A percentile compares a stretch with the other conserved stretches of the same genome.
Conservation (phyloP, 2,329 filamentous ascomycete genomes). For the Colletotrichum camelliae region DNA sequence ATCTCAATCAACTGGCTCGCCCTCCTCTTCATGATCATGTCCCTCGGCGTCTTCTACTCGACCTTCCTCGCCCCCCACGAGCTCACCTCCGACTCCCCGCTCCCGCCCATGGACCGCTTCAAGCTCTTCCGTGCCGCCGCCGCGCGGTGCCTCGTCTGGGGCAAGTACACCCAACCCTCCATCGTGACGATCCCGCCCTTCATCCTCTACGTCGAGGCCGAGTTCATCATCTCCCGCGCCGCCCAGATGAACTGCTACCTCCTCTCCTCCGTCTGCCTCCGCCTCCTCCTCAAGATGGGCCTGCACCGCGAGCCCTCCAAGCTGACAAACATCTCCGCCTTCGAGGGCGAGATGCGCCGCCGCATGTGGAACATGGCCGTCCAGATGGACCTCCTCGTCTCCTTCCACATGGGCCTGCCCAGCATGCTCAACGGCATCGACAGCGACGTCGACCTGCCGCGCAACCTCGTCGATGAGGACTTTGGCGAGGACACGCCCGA, state of each 20-base stretch:
- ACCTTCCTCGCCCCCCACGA: conserved; percentile 49
- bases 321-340: conserved; percentile 54
- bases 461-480: conserved; percentile 70
- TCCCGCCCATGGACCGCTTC: conserved; percentile 49
- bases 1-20: conserved; percentile 53
- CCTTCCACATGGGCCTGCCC: conserved; percentile 72
- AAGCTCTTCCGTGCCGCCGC: conserved; percentile 53
- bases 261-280: conserved; percentile 53
- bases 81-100: conserved; percentile 42
- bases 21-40: conserved; percentile 53
- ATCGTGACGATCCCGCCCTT: conserved; percentile 55
- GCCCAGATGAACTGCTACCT: conserved; percentile 61
- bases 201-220: conserved; percentile 56
- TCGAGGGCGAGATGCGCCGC: conserved; percentile 59
- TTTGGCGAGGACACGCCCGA: conserved; percentile 60
- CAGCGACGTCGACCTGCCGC: conserved; percentile 65
- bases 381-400: conserved; percentile 68
- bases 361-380: conserved; percentile 58
- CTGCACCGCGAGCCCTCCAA: conserved; percentile 61
- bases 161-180: conserved; percentile 56
- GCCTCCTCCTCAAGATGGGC: conserved; percentile 64
- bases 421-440: conserved; percentile 69
- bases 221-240: conserved; percentile 56
- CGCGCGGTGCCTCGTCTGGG: conserved; percentile 55
- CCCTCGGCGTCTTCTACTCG: conserved; percentile 49